Conservation (phyloP, 768 basidiomycete species). For the Cantharellus cinnabarinus region DNA sequence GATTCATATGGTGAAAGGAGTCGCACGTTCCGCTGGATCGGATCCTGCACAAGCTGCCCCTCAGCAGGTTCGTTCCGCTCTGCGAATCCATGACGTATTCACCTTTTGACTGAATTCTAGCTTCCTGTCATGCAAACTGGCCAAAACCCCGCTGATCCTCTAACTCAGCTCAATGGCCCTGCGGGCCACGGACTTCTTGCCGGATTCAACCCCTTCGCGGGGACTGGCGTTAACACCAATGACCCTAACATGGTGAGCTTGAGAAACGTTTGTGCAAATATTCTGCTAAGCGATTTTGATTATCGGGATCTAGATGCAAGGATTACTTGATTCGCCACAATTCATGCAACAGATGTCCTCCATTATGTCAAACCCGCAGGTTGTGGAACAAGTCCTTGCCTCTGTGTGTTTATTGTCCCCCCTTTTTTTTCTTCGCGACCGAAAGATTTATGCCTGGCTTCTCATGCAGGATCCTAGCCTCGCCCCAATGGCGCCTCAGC, state of each 20-base stretch:
- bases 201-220: constrained; percentile 79
- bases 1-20: constrained; percentile 86
- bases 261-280: background rate
- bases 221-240: constrained; percentile 75
- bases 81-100: constrained; percentile 10
- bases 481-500: constrained; percentile 54
- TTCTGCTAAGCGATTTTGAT: background rate
- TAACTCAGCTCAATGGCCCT: constrained; percentile 63
- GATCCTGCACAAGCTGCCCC: constrained; percentile 21
- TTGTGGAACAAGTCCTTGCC: constrained; percentile 43
- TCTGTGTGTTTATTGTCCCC: background rate
- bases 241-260: constrained; percentile 79
- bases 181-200: constrained; percentile 63
- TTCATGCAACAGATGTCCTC: constrained; percentile 75
- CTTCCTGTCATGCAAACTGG: constrained; percentile 81
- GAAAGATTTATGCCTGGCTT: background rate
- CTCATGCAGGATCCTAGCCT: constrained; percentile 38
- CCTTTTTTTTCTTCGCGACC: background rate
- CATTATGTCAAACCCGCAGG: constrained; percentile 72
- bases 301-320: constrained; percentile 35
- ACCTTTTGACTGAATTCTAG: constrained; percentile 26
- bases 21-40: constrained; percentile 23
- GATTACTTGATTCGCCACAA: constrained; percentile 67
- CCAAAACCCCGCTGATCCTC: constrained; percentile 71
- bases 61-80: constrained; percentile 3